Evolutionary conservation across 139 green algal species (phyloP), one percentile per base, ranked within the genome.

Genomic region (Chlorella vulgaris): DNA sequence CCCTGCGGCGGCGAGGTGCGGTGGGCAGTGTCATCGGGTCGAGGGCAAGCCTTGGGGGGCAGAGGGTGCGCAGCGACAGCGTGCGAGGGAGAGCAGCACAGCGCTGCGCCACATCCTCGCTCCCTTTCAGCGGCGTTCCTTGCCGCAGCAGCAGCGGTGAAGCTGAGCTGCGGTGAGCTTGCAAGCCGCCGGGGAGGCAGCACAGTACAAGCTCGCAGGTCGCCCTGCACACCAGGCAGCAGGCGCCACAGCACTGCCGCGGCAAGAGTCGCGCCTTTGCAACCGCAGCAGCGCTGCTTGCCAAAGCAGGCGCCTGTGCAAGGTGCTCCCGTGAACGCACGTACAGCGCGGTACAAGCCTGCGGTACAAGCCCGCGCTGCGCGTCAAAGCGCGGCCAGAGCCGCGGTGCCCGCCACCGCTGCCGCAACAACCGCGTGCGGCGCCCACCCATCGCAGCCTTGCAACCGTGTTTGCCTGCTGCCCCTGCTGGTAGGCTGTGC

Each of bases 101-200:
- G 42, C 69, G 19, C 66, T 19, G 7, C 42, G 39, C 69, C 67
- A 36, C 21, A n/a, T 18, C 0, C 28, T 26, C 43, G 42, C 58
- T 36, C 42, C 6, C n/a, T n/a, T n/a, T n/a, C n/a, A n/a, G n/a
- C 31, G 73, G 38, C 33, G 53, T 36, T 79, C 73, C 73, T 79
- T 68, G 35, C 73, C 73, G 73, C 73, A 67, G 73, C 51, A 26
- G 53, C 51, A 43, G 53, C 73, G 35, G 8, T 35, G 53, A 39
- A 2, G 51, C 73, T 43, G 53, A 35, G 73, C 73, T 67, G 73
- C 73, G 73, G 73, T 79, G 73, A 79, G 73, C 73, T 68, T 79
- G 73, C 35, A 51, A 58, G 47, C 47, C 47, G 15, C 55, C 28
- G 55, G 55, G 55, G 24, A 76, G n/a, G 43, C 47, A 69, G 47